Evolutionary conservation across 768 basidiomycete genomes (phyloP), one percentile per base, ranked within the genome.

Genomic region (Lentinula aciculospora): DNA sequence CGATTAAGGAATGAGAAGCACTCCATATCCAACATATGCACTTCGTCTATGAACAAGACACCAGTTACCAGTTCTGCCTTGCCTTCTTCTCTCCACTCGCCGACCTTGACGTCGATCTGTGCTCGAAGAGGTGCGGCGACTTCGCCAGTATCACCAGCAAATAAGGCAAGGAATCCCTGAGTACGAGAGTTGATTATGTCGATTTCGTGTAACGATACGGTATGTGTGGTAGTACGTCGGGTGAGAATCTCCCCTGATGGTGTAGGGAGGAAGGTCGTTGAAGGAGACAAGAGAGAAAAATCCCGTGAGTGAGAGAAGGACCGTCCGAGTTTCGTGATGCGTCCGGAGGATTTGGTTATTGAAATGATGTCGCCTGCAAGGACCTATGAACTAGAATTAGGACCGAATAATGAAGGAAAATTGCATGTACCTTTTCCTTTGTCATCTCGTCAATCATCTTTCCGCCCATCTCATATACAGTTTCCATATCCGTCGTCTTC

Each of bases 401-500:
- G n/a, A n/a, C n/a, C n/a, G n/a, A n/a, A n/a, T n/a, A n/a, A n/a
- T n/a, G n/a, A n/a, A n/a, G n/a, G n/a, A n/a, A n/a, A n/a, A n/a
- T n/a, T n/a, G n/a, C n/a, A n/a, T 51, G 12, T 39, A 53, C 51
- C 66, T 98, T 98, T 75, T 98, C 97, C 73, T 98, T 97, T 37
- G 93, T 89, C 28, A 99, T 75, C 3, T 94, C 88, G 63, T 99
- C 97, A 49, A 99, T 98, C 97, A 99, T 98, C 81, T 98, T 99
- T 50, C 88, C 92, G 10, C 97, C 97, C 29, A 98, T 81, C 72
- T 99, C 97, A 69, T 99, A 99, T 31, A 99, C 89, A 4, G 97
- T 98, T 76, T 98, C 97, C 97, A 99, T 98, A 70, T 98, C 96
- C 2, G 94, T 97, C 13, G 94, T 96, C 73, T 98, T 98, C 66